Evolutionary conservation across 768 basidiomycete species (phyloP).

Genomic region (Tulasnella calospora): DNA sequence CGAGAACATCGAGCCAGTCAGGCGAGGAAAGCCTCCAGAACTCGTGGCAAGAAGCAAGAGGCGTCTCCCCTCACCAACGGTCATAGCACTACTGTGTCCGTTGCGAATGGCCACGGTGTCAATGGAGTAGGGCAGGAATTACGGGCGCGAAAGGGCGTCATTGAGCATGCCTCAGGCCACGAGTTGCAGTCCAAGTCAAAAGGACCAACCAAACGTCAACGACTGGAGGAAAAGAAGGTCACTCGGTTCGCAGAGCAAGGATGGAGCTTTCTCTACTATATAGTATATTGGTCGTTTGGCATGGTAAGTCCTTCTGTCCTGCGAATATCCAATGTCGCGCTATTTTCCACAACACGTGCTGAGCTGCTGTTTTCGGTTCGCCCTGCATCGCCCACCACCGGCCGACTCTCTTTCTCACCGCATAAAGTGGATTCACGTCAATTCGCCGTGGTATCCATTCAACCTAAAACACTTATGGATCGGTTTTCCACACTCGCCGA

Average conservation of each 20-base stretch:
- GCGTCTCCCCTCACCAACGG: constrained; percentile 5
- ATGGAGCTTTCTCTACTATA: constrained; percentile 81
- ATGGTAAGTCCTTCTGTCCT: constrained; percentile 55
- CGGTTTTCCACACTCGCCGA: constrained; percentile 73
- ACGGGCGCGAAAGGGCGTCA: constrained; percentile 30
- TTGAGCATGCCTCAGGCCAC: constrained; percentile 5
- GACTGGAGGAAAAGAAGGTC: constrained; percentile 63
- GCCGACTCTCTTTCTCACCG: not conserved
- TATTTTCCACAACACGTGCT: constrained; percentile 23
- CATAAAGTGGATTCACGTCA: constrained; percentile 70
- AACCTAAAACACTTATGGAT: constrained; percentile 66
- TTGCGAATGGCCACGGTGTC: constrained; percentile 35
- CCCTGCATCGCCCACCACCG: constrained; percentile 15
- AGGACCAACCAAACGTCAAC: constrained; percentile 38
- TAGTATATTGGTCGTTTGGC: constrained; percentile 69
- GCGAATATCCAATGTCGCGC: not conserved
- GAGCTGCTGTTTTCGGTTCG: constrained; percentile 26
- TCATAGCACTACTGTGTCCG: constrained; percentile 23
- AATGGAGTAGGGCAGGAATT: constrained; percentile 39
- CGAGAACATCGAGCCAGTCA: constrained; percentile 36
- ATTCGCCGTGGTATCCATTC: constrained; percentile 61
- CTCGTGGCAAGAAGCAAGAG: not conserved
- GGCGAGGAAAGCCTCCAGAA: not conserved
- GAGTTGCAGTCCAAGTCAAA: not conserved
- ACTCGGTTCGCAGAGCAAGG: constrained; percentile 93